Percentiles rank a stretch among this genome's conserved stretches.
Conservation (phyloP, 2,329 filamentous ascomycete species). For the Sclerotinia sclerotiorum region DNA sequence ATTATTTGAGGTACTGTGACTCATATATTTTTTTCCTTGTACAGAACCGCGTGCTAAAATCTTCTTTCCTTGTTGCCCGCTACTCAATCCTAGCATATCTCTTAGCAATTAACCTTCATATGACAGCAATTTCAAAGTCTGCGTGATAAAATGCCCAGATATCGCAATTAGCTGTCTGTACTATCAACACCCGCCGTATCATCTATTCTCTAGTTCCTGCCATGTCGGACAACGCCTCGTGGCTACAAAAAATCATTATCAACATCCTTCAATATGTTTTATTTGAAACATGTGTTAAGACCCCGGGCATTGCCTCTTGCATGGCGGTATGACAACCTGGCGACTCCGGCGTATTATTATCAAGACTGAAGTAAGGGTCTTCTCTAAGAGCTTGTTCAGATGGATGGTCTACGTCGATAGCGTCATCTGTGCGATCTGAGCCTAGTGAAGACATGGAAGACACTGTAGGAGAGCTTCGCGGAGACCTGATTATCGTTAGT, state of each 20-base stretch:
- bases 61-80: background rate
- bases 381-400: background rate
- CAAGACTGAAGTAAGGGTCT: background rate
- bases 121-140: background rate
- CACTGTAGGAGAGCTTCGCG: background rate
- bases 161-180: background rate
- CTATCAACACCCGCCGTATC: background rate
- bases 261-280: background rate
- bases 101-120: background rate
- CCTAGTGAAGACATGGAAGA: background rate
- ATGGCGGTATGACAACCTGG: background rate
- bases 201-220: background rate
- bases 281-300: background rate
- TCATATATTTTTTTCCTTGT: constrained; percentile 13
- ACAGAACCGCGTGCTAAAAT: background rate
- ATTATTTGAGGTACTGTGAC: constrained; percentile 20
- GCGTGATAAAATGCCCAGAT: background rate
- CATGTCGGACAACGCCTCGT: background rate
- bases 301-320: background rate
- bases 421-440: background rate
- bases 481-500: constrained; percentile 8
- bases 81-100: background rate
- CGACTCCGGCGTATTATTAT: background rate
- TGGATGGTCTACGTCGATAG: background rate
- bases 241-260: background rate